Base-by-base conservation (phyloP, 2,329 filamentous ascomycete species). In the Paecilomyces niveus region DNA sequence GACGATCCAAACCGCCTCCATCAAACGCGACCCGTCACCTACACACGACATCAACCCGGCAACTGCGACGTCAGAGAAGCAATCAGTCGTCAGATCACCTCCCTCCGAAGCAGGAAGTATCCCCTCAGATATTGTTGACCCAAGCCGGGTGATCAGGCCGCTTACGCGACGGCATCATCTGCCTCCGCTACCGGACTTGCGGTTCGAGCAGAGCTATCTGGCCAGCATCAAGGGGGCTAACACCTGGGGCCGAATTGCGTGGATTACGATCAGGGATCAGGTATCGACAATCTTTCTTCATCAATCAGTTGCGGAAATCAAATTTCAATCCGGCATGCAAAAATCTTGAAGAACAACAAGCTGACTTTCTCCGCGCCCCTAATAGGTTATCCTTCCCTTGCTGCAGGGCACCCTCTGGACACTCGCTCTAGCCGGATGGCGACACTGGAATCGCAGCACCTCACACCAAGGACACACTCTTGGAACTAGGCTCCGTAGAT, bases 191-290 rank as follows among this genome's bases (percentile, higher is more conserved):
- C 86, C 86, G 3, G 94, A 99, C 77, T 80, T 99, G 64, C 85
- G 94, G 51, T 97, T 97, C 76, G 94, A 99, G 78, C 94, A 99
- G 82, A 97, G 92, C 81, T 99, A 99, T 74, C 83, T 99, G 57
- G 88, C 89, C 67, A 96, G 92, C 76, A 89, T 99, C 66, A 84
- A 88, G 63, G 81, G 85, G 58, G 91, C 92, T 35, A 85, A 94
- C 64, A 86, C 85, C 24, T 92, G 87, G 86, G 87, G 89, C 78
- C 85, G 85, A 72, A 84, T 99, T 32, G 82, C 84, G 7, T 89
- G 88, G 78, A 93, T 99, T 65, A 99, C 94, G 18, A 74, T 89
- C 35, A 82, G 90, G 68, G 94, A 99, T 75, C 94, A 97, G 84
- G 89, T 94, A 78, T 57, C 66, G 8, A 45, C 15, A 26, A 1